Base-by-base conservation (phyloP, 2,329 filamentous ascomycete genomes). In the Hirsutella minnesotensis region DNA sequence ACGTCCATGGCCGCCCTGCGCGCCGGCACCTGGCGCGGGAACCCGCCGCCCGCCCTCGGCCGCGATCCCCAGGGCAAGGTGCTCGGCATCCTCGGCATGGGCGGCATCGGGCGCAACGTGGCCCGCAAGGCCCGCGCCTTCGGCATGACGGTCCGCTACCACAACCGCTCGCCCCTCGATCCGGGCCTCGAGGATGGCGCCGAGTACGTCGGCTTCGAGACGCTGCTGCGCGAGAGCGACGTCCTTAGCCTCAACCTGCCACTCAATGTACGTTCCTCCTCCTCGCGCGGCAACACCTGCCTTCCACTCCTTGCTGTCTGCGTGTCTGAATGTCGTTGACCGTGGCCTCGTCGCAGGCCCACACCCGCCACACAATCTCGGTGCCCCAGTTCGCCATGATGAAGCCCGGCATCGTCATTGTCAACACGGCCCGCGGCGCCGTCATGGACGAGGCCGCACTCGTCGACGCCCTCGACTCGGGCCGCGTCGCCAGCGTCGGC, bases 81-180 rank as follows among this genome's bases (percentile, higher is more conserved):
- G 1, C 69, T 94, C 5, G 86, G 86, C 0, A 87, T 94, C 46
- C 60, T 94, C 34, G 86, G 86, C 7, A 90, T 92, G 85, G 86
- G 86, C 18, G 85, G 86, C 3, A 92, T 94, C 47, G 86, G 87
- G 1, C 69, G 81, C 30, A 86, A 87, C 54, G 62, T 92, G 52
- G 85, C 82, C 56, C 75, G 68, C 57, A 88, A 88, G 62, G 83
- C 81, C 3, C 70, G 75, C 42, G 83, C 71, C 0, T 89, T 94
- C 56, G 83, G 81, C 10, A 88, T 92, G 83, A 72, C 62, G 36
- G 70, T 85, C 12, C 72, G 80, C 39, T 92, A 94, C 54, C 70
- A 87, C 55, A 92, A 92, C 58, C 77, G 86, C 8, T 73, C 65
- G 1, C 61, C 68, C 52, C 61, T 92, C 49, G 65, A 62, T 16